Conservation (phyloP, 2,329 filamentous ascomycete genomes). For the Pezicula radicicola region DNA sequence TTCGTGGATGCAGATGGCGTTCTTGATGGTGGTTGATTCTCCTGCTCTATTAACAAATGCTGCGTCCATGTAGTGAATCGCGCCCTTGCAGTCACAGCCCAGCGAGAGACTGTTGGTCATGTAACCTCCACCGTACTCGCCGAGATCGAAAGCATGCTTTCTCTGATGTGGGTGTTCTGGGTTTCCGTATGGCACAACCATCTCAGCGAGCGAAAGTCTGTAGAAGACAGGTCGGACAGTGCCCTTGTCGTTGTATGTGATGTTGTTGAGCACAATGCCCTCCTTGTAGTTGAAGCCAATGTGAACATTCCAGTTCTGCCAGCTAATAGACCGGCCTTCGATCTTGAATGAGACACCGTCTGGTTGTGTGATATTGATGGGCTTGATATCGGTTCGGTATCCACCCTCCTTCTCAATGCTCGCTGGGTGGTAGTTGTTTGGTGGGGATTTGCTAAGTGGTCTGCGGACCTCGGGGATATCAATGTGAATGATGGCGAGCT, state of each 20-base stretch:
- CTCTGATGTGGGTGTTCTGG: slow-evolving; percentile 77
- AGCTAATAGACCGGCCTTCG: slow-evolving; percentile 70
- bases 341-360: slow-evolving; percentile 86
- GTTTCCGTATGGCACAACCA: slow-evolving; percentile 89
- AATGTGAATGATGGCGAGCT: slow-evolving; percentile 56
- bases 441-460: slow-evolving; percentile 66
- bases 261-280: slow-evolving; percentile 86
- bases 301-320: slow-evolving; percentile 94
- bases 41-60: slow-evolving; percentile 78
- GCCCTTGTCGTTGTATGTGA: slow-evolving; percentile 84
- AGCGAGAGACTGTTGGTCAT: slow-evolving; percentile 77
- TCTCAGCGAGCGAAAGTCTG: slow-evolving; percentile 83
- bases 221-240: slow-evolving; percentile 79
- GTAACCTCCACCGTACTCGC: slow-evolving; percentile 78
- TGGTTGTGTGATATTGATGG: slow-evolving; percentile 82
- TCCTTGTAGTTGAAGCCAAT: slow-evolving; percentile 95
- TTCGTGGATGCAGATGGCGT: slow-evolving; percentile 93
- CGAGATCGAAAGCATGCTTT: slow-evolving; percentile 79
- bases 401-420: slow-evolving; percentile 72
- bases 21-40: slow-evolving; percentile 78
- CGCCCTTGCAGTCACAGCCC: slow-evolving; percentile 84
- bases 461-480: slow-evolving; percentile 72
- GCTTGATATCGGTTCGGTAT: slow-evolving; percentile 77
- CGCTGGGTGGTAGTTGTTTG: slow-evolving; percentile 77
- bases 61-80: slow-evolving; percentile 89